Evolutionary conservation across 1,139 yeast species (phyloP).

Genomic region (Wickerhamomyces sp.): DNA sequence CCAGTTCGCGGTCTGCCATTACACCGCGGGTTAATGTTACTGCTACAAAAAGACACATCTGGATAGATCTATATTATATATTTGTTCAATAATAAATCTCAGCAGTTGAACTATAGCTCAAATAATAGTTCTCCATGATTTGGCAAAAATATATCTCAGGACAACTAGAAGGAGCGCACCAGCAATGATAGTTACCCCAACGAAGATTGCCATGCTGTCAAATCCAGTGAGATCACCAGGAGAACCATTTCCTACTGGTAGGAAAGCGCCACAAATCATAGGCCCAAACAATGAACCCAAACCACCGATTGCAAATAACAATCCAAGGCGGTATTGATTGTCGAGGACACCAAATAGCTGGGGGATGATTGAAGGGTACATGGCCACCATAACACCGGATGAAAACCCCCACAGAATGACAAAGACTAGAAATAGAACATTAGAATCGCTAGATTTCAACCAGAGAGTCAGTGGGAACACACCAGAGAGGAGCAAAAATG

Average conservation of each 20-base stretch:
- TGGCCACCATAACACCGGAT: conserved; percentile 26
- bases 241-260: conserved; percentile 22
- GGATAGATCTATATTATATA: too few species aligned
- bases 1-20: too few species aligned
- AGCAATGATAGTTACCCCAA: conserved; percentile 2
- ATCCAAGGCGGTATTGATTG: conserved; percentile 23
- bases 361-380: conserved; percentile 26
- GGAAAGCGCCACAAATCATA: conserved; percentile 26
- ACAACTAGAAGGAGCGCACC: neutral
- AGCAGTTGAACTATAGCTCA: too few species aligned
- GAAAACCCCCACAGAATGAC: conserved; percentile 30
- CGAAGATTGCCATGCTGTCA: conserved; percentile 3
- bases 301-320: conserved; percentile 24
- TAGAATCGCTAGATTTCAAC: conserved; percentile 29
- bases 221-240: conserved; percentile 3
- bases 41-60: too few species aligned
- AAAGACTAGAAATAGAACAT: conserved; percentile 30
- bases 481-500: conserved; percentile 33
- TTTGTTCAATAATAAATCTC: too few species aligned
- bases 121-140: neutral
- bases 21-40: too few species aligned
- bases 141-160: neutral
- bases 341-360: conserved; percentile 25
- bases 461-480: conserved; percentile 36
- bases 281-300: conserved; percentile 27